Evolutionary conservation across 2,329 filamentous ascomycete species (phyloP).

Genomic region (Calonectria henricotiae): DNA sequence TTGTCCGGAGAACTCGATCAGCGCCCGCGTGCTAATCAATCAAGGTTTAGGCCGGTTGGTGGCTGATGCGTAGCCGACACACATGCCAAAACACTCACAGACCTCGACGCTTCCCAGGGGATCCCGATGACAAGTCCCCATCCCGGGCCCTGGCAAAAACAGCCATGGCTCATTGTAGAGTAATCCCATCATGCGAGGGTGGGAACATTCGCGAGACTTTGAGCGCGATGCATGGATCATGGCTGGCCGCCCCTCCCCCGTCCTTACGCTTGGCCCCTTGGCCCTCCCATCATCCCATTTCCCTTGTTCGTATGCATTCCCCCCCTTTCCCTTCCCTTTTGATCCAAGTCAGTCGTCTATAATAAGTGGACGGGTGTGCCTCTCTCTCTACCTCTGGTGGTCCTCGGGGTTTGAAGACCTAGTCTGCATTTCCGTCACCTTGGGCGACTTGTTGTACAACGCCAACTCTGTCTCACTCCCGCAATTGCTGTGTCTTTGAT

Average conservation of each 20-base stretch:
- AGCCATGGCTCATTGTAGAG: conserved; percentile 17
- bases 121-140: conserved; percentile 7
- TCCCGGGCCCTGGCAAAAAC: conserved; percentile 2
- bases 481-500: conserved; percentile 29
- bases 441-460: conserved; percentile 27
- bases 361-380: conserved; percentile 31
- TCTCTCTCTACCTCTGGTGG: not conserved
- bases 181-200: conserved; percentile 32
- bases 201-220: conserved; percentile 26
- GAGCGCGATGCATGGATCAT: conserved; percentile 31
- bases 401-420: not conserved
- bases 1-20: conserved; percentile 41
- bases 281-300: conserved; percentile 26
- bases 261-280: conserved; percentile 20
- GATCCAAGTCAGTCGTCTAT: conserved; percentile 30
- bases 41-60: conserved; percentile 46
- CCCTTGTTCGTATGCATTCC: conserved; percentile 20
- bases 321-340: conserved; percentile 19
- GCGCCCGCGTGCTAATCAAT: conserved; percentile 40
- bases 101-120: conserved; percentile 2
- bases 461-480: conserved; percentile 23
- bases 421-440: conserved; percentile 22
- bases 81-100: conserved; percentile 12
- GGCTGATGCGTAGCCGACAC: conserved; percentile 32
- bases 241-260: conserved; percentile 26